Evolutionary conservation across 75 land plant genomes (phyloP).

Genomic region (Cupressus sempervirens): DNA sequence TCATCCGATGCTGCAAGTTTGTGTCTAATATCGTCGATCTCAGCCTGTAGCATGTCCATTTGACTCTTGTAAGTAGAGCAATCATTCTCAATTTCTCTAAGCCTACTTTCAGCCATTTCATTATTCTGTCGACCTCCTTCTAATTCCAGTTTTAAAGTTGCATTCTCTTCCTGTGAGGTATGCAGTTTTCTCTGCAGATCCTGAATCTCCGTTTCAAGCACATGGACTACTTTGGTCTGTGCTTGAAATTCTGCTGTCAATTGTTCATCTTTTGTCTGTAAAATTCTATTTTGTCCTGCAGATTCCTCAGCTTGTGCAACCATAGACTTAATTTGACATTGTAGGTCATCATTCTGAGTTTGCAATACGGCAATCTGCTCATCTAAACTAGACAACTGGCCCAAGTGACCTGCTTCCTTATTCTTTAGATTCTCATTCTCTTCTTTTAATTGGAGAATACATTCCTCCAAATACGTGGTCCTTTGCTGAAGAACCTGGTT

Average conservation of each 20-base stretch:
- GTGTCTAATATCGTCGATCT: not conserved
- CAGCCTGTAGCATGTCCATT: not conserved
- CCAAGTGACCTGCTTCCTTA: not conserved
- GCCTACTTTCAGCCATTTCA: constrained; percentile 5
- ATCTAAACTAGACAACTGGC: not conserved
- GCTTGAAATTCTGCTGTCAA: not conserved
- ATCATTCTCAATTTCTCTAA: not conserved
- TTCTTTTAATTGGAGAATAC: not conserved
- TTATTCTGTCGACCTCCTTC: not conserved
- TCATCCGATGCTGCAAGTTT: not conserved
- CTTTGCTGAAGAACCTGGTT: constrained; percentile 1
- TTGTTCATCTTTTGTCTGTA: constrained; percentile 12
- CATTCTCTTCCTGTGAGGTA: constrained; percentile 3
- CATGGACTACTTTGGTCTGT: not conserved
- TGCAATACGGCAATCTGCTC: constrained; percentile 8
- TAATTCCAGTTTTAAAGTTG: not conserved
- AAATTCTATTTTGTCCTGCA: not conserved
- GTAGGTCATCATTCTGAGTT: not conserved
- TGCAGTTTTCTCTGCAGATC: constrained; percentile 1
- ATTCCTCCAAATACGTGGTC: constrained; percentile 7
- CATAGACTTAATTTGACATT: constrained; percentile 12
- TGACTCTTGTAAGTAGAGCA: not conserved
- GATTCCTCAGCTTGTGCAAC: not conserved
- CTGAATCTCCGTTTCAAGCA: constrained; percentile 4
- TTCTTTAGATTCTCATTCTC: constrained; percentile 10